Evolutionary conservation across 805 yeast species (phyloP).

Genomic region (Torulaspora delbrueckii): DNA sequence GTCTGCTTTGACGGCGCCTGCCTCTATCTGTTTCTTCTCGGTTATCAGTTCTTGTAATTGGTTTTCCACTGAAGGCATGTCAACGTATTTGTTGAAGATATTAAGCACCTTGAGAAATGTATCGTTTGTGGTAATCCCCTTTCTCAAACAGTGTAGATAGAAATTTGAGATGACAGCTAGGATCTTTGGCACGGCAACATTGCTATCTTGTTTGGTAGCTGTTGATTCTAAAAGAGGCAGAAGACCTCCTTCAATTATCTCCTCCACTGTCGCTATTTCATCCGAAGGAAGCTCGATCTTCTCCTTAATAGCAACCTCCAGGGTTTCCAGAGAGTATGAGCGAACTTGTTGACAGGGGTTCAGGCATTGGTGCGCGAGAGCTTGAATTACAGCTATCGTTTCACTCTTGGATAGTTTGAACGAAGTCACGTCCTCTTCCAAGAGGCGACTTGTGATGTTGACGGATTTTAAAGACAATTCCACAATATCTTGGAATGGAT

Average conservation of each 20-base stretch:
- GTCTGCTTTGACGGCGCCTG: background rate
- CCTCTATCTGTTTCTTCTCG: slow-evolving; percentile 35
- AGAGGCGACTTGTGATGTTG: slow-evolving; percentile 50
- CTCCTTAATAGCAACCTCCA: slow-evolving; percentile 46
- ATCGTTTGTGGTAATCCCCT: slow-evolving; percentile 36
- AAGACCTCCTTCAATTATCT: slow-evolving; percentile 66
- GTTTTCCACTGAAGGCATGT: slow-evolving; percentile 37
- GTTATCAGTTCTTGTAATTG: slow-evolving; percentile 38
- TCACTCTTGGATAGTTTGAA: slow-evolving; percentile 30
- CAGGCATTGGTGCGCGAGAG: slow-evolving; percentile 81
- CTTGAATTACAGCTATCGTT: slow-evolving; percentile 61
- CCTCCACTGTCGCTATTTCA: slow-evolving; percentile 44
- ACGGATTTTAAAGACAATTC: slow-evolving; percentile 58
- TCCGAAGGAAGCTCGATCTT: slow-evolving; percentile 35
- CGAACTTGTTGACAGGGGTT: slow-evolving; percentile 82
- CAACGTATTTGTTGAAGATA: slow-evolving; percentile 38
- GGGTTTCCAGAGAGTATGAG: slow-evolving; percentile 53
- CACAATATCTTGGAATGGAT: slow-evolving; percentile 52
- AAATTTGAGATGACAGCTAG: slow-evolving; percentile 63
- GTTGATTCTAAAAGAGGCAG: slow-evolving; percentile 46
- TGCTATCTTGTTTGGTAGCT: slow-evolving; percentile 11
- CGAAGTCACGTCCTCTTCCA: slow-evolving; percentile 28
- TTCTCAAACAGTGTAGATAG: slow-evolving; percentile 46
- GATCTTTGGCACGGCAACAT: slow-evolving; percentile 56
- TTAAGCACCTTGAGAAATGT: slow-evolving; percentile 38